Base-by-base conservation (phyloP, 1,284 basidiomycete species). In the Cryptococcus sp. region DNA sequence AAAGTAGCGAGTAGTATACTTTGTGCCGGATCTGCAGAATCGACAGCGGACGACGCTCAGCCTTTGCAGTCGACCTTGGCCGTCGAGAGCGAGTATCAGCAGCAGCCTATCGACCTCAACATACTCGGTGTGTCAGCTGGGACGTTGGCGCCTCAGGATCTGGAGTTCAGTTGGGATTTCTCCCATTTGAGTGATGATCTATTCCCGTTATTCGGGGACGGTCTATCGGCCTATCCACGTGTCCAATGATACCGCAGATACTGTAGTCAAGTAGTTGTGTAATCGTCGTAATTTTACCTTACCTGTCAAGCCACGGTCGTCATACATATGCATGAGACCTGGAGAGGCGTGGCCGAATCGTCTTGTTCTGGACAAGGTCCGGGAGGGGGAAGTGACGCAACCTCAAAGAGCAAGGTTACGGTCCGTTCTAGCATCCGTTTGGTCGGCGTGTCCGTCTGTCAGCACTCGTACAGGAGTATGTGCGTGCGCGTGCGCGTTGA, bases 111-210 rank as follows among this genome's bases (percentile, higher is more conserved):
- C 38, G 40, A 41, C 23, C 20, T 49, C 16, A n/a, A n/a, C 23
- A 39, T 51, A 52, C n/a, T 22, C 17, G 42, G 27, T 22, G 55
- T 30, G 35, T 20, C 25, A 25, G 43, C 39, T 20, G 58, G 38
- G 35, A 30, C 54, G 8, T 40, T 60, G 13, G 54, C 22, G 7
- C 54, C 58, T 17, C 50, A 52, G 47, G 60, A 61, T 39, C 16
- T 58, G 22, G 52, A 50, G 23, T 57, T 61, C n/a, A 61, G 52
- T 39, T 61, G 57, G 45, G 60, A 57, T 46, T 61, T 61, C 38
- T 41, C n/a, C 20, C 60, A 54, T 47, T 27, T 61, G 40, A 35
- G 13, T 8, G 54, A 48, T 11, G 59, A 61, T 20, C 22, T 61
- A 5, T 57, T 57, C 49, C 47, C 51, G 3, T 52, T 57, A 17